Percentiles rank a stretch among this genome's conserved stretches.
Conservation (phyloP, 768 basidiomycete genomes). For the Mrakia frigida region DNA sequence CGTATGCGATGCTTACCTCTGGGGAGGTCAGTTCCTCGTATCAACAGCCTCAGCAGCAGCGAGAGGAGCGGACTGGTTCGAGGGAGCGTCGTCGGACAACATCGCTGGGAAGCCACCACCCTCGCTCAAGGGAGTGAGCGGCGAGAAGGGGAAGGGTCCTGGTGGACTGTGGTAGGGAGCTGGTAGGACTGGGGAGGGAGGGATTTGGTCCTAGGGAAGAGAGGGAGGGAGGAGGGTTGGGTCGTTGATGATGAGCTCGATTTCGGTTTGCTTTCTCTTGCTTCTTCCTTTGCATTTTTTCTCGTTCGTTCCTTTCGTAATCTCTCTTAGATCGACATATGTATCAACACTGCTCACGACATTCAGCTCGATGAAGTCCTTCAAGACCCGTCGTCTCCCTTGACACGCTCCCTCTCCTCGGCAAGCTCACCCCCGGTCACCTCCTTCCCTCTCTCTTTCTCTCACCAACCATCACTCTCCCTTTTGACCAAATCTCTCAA, state of each 20-base stretch:
- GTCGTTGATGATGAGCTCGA: too few species aligned
- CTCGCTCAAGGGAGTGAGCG: neutral
- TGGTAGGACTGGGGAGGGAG: neutral
- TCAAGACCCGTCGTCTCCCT: too few species aligned
- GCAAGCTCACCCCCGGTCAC: neutral
- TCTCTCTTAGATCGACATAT: too few species aligned
- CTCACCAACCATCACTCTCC: neutral
- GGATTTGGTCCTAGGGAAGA: neutral
- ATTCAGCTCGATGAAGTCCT: too few species aligned
- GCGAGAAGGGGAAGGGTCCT: neutral
- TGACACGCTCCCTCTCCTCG: neutral
- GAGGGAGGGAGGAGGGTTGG: too few species aligned
- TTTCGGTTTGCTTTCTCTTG: too few species aligned
- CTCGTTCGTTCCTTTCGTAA: too few species aligned
- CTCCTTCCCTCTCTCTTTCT: neutral
- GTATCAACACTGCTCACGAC: too few species aligned
- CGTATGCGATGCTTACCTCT: slow-evolving; percentile 12
- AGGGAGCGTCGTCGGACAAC: neutral
- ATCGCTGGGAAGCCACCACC: neutral
- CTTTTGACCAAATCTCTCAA: neutral
- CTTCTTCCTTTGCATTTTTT: too few species aligned
- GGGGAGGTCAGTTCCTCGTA: slow-evolving; percentile 17
- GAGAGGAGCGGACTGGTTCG: slow-evolving; percentile 9
- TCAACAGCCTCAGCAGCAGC: slow-evolving; percentile 9
- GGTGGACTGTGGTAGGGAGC: neutral